Percentiles rank a stretch among this genome's conserved stretches.
Conservation (phyloP, 441 rosid species). For the Gossypium trilobum region DNA sequence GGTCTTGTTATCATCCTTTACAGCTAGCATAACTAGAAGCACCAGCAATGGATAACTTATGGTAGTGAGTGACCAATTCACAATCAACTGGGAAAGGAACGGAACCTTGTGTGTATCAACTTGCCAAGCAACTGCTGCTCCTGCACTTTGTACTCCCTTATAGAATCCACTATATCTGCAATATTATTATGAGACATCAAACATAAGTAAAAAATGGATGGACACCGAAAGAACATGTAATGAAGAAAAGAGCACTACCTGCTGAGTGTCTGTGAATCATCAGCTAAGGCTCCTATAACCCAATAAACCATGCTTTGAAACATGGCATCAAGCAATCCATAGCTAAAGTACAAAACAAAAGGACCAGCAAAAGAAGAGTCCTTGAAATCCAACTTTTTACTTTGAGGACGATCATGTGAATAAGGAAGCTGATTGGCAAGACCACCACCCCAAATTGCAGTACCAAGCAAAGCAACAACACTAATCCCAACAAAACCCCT, state of each 20-base stretch:
- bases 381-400: constrained; percentile 26
- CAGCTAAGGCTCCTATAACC: constrained; percentile 34
- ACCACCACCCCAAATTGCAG: constrained; percentile 32
- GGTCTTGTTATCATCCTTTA: constrained; percentile 24
- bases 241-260: constrained; percentile 13
- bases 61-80: constrained; percentile 31
- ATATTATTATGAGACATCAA: background rate
- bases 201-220: too few relatives aligned
- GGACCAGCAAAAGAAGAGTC: constrained; percentile 29
- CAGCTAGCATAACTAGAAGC: constrained; percentile 29
- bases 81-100: constrained; percentile 21
- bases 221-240: too few relatives aligned
- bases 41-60: constrained; percentile 31
- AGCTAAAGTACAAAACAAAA: constrained; percentile 30
- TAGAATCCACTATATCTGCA: constrained; percentile 32
- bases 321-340: constrained; percentile 36
- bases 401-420: constrained; percentile 8
- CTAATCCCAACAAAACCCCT: constrained; percentile 31
- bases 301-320: constrained; percentile 38
- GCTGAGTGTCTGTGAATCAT: constrained; percentile 33
- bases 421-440: constrained; percentile 29
- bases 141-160: constrained; percentile 38
- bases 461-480: constrained; percentile 24
- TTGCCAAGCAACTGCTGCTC: constrained; percentile 39
- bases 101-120: constrained; percentile 27